A percentile compares a stretch with the other conserved stretches of the same genome.
phyloP scores from a whole-genome alignment of 2,329 filamentous ascomycete genomes.

The Ophiostoma montium region DNA sequence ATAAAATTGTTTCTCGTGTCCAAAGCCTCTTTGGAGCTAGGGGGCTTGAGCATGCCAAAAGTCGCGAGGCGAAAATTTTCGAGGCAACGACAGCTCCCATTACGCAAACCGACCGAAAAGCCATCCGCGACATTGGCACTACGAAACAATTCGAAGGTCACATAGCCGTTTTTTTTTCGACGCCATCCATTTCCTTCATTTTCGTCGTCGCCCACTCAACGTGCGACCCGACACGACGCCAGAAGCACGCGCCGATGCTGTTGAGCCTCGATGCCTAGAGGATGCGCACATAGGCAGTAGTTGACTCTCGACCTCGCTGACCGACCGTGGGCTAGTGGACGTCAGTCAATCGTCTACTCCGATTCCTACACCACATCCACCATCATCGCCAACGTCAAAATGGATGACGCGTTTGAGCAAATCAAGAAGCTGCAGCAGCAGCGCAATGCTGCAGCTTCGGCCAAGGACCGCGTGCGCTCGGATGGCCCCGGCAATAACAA shows the following conservation, averaged over 20 bases:
- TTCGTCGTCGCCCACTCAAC: background rate
- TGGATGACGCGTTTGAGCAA: slow-evolving; percentile 56
- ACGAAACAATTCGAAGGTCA: background rate
- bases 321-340: background rate
- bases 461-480: slow-evolving; percentile 69
- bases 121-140: background rate
- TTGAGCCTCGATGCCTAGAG: slow-evolving; percentile 5
- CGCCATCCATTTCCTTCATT: background rate
- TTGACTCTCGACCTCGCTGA: background rate
- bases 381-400: background rate
- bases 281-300: slow-evolving; percentile 7
- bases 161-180: background rate
- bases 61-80: slow-evolving; percentile 9
- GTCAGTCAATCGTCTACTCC: background rate
- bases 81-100: slow-evolving; percentile 1
- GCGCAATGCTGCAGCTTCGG: slow-evolving; percentile 68
- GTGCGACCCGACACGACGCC: background rate
- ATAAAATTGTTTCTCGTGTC: background rate
- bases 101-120: background rate
- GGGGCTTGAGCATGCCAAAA: background rate
- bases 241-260: slow-evolving; percentile 6
- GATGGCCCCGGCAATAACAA: slow-evolving; percentile 44
- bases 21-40: background rate
- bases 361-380: too few species aligned
- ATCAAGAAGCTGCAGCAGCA: slow-evolving; percentile 82